Percentiles rank a stretch among this genome's conserved stretches.
phyloP scores from a whole-genome alignment of 768 basidiomycete species.

The Tulasnella calospora region DNA sequence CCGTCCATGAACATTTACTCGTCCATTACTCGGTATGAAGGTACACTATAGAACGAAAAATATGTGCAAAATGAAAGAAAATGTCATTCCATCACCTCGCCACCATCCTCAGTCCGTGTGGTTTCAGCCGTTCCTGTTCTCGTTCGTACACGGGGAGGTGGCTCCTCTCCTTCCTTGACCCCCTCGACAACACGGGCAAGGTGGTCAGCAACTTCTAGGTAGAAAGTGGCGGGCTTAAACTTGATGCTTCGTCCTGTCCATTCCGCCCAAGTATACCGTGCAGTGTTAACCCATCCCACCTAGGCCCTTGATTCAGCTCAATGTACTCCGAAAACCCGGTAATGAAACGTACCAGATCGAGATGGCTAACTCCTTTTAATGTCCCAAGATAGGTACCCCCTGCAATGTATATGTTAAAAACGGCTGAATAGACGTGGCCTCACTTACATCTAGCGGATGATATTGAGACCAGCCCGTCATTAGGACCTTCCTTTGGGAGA shows the following conservation, averaged over 20 bases:
- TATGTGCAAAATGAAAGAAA: not conserved
- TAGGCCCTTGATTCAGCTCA: not conserved
- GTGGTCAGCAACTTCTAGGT: conserved; percentile 74
- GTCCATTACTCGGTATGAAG: not conserved
- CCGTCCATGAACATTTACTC: not conserved
- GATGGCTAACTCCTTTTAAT: conserved; percentile 81
- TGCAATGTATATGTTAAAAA: not conserved
- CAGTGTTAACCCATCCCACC: conserved; percentile 48
- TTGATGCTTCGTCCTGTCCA: conserved; percentile 85
- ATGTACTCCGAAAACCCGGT: not conserved
- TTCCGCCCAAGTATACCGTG: conserved; percentile 82
- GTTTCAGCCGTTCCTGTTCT: not conserved
- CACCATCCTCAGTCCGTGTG: not conserved
- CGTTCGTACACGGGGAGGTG: not conserved
- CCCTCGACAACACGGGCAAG: conserved; percentile 73
- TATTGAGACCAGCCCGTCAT: conserved; percentile 90
- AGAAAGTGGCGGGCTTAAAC: conserved; percentile 89
- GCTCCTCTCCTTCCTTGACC: conserved; percentile 33
- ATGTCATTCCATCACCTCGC: not conserved
- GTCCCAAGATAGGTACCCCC: conserved; percentile 93
- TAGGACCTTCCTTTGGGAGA: conserved; percentile 80
- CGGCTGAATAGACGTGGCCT: not conserved
- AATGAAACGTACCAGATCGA: conserved; percentile 58
- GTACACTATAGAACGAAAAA: not conserved
- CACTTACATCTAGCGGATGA: conserved; percentile 67